These are phyloP conservation scores for Stylonectria norvegica DNA, from an alignment of 2,329 filamentous ascomycete genomes.

Conservation along the genomic window DNA sequence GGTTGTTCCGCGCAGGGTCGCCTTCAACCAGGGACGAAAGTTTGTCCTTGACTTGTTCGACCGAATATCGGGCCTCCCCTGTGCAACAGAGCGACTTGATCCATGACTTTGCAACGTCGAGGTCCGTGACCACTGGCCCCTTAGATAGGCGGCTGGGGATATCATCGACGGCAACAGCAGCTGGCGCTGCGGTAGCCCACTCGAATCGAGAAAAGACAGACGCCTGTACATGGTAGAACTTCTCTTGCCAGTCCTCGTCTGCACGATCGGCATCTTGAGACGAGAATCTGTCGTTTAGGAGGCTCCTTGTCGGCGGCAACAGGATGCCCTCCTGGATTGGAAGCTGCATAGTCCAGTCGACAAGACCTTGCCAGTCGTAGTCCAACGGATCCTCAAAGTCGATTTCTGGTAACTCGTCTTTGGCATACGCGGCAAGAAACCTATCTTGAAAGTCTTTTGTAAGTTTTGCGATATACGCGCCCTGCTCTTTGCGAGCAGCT, in stretches of 20 bases:
- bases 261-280: constrained; percentile 35
- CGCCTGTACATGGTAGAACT: constrained; percentile 51
- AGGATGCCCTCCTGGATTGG: constrained; percentile 43
- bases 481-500: constrained; percentile 47
- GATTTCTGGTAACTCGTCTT: constrained; percentile 56
- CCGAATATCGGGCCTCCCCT: constrained; percentile 46
- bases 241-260: constrained; percentile 50
- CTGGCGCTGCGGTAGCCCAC: constrained; percentile 48
- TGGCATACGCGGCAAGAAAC: constrained; percentile 65
- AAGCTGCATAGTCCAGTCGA: constrained; percentile 63
- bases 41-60: constrained; percentile 46
- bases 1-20: constrained; percentile 38
- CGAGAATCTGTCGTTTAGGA: constrained; percentile 43
- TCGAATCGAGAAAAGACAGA: constrained; percentile 58
- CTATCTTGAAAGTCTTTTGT: constrained; percentile 61
- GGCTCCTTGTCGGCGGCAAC: constrained; percentile 45
- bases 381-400: constrained; percentile 60
- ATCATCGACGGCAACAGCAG: constrained; percentile 32
- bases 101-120: constrained; percentile 54
- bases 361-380: constrained; percentile 66
- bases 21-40: constrained; percentile 47
- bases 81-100: constrained; percentile 58
- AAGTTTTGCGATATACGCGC: constrained; percentile 49
- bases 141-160: constrained; percentile 6
- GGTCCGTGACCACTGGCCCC: constrained; percentile 21